Conservation (phyloP, 768 basidiomycete genomes). For the Crepidotus variabilis region DNA sequence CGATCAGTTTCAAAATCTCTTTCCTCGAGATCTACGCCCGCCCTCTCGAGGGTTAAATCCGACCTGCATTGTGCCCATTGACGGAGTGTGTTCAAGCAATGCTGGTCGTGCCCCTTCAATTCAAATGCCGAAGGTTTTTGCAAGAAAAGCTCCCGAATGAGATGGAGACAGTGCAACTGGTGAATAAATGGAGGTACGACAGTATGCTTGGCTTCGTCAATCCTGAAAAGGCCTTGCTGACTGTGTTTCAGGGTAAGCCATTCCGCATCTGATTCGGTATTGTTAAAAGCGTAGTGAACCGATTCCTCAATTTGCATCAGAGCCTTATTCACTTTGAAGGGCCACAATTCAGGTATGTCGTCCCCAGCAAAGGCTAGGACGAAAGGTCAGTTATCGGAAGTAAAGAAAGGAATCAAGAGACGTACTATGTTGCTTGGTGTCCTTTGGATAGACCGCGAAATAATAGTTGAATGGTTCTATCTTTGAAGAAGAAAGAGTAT, state of each 20-base stretch:
- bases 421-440: no score
- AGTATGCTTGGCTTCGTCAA: constrained; percentile 15
- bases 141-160: constrained; percentile 16
- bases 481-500: no score
- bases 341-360: constrained; percentile 15
- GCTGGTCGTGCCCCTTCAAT: constrained; percentile 20
- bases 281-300: constrained; percentile 15
- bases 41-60: constrained; percentile 37
- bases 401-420: no score
- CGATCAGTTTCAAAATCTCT: constrained; percentile 20
- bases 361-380: constrained; percentile 13
- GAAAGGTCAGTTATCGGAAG: no score
- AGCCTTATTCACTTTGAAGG: constrained; percentile 8
- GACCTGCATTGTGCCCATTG: constrained; percentile 33
- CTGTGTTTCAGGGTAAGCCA: constrained; percentile 17
- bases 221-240: background rate
- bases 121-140: background rate
- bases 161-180: constrained; percentile 41
- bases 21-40: constrained; percentile 25
- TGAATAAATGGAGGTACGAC: constrained; percentile 37
- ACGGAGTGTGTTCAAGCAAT: constrained; percentile 39
- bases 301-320: constrained; percentile 19
- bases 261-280: constrained; percentile 15
- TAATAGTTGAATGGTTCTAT: no score
- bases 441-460: no score